Conservation (phyloP, 2,329 filamentous ascomycete genomes). For the Fusarium hainanense region DNA sequence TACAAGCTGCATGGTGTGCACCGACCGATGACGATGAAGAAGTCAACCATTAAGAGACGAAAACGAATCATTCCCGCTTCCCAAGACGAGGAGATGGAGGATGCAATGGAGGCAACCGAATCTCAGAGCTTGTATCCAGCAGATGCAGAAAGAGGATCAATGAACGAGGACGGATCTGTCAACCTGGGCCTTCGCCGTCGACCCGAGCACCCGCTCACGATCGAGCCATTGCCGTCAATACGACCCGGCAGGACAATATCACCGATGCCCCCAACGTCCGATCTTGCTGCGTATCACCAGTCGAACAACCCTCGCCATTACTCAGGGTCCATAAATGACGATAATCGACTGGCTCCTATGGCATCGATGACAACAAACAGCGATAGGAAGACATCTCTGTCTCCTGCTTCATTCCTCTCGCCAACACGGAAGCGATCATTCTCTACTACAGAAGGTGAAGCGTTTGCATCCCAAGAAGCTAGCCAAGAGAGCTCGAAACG, state of each 20-base stretch:
- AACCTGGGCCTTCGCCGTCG: slow-evolving; percentile 69
- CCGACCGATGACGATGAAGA: slow-evolving; percentile 98
- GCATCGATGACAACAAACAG: slow-evolving; percentile 57
- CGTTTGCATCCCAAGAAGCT: slow-evolving; percentile 50
- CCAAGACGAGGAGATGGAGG: slow-evolving; percentile 62
- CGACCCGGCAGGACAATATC: slow-evolving; percentile 58
- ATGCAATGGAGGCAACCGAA: slow-evolving; percentile 59
- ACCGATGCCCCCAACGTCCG: slow-evolving; percentile 55
- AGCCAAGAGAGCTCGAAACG: slow-evolving; percentile 66
- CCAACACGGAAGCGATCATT: slow-evolving; percentile 75
- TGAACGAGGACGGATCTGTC: slow-evolving; percentile 73
- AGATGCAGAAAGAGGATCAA: slow-evolving; percentile 63
- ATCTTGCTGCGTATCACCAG: slow-evolving; percentile 65
- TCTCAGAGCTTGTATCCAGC: slow-evolving; percentile 52
- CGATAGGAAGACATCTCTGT: slow-evolving; percentile 68
- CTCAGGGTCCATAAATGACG: slow-evolving; percentile 60
- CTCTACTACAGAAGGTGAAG: slow-evolving; percentile 67
- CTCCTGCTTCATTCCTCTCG: slow-evolving; percentile 69
- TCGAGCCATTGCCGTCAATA: slow-evolving; percentile 59
- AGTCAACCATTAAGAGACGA: slow-evolving; percentile 93
- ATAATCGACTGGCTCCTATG: slow-evolving; percentile 69
- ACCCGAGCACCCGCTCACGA: slow-evolving; percentile 57
- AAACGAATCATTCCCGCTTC: slow-evolving; percentile 92
- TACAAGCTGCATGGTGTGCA: slow-evolving; percentile 96
- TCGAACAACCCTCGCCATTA: slow-evolving; percentile 53